Base-by-base conservation (phyloP, 768 basidiomycete genomes). In the Rhizopogon rudus region DNA sequence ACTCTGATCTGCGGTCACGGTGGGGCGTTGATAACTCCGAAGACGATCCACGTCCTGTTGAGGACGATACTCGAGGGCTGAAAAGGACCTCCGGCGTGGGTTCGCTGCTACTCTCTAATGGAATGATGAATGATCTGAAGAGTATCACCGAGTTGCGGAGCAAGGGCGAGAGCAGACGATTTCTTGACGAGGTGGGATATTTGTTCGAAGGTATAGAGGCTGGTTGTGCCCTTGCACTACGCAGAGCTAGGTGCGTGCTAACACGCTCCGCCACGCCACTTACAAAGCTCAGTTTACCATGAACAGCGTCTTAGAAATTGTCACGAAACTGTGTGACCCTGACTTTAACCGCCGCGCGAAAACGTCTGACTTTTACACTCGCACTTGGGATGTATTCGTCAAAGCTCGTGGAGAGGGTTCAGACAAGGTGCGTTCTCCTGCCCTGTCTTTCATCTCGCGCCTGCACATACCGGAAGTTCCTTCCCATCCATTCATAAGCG, bases 11-110 rank as follows among this genome's bases (percentile, higher is more conserved):
- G 45, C 83, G 91, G 13, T 71, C 74, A n/a, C 79, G 90, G 17
- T 91, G 87, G 87, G 90, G 90, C 3, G 85, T 93, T 0, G 90
- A 92, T 63, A 76, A 82, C 37, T 86, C 87, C 1, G 91, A 91
- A 62, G 87, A 88, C 59, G 87, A 89, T 55, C 81, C 80, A 14
- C 78, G 73, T 43, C 74, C 67, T 9, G 59, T 58, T 33, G 67
- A 65, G 22, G 45, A 58, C 2, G 58, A 55, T 29, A 44, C 42
- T 3, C 57, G 54, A 0, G 60, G 57, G 25, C 46, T 61, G 39
- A 59, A 40, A 52, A 67, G 57, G 43, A 61, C 60, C 20, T 40
- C 44, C 5, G 40, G 33, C 35, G 72, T 40, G 61, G 69, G 6
- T 72, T 80, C 29, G 67, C 71, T 52, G 61, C 65, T 78, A 6